A percentile compares a stretch with the other conserved stretches of the same genome.
These are phyloP conservation scores for Penicillium samsonianum DNA, from an alignment of 495 filamentous ascomycete genomes.

Conservation along the genomic window DNA sequence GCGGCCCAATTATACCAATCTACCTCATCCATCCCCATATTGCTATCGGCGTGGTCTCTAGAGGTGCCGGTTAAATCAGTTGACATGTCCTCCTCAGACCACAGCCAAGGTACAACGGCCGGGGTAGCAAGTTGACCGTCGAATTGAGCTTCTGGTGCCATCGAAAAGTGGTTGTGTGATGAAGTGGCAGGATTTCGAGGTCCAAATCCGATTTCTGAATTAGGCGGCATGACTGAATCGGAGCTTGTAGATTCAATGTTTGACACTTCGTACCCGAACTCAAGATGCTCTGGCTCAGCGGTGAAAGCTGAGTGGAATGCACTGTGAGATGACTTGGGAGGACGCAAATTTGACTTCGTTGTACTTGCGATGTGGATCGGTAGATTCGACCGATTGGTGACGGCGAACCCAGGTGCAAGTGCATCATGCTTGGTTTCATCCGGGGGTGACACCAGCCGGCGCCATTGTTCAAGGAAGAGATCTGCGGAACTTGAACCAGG, in stretches of 20 bases:
- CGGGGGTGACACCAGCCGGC: conserved; percentile 26
- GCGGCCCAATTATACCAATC: conserved; percentile 55
- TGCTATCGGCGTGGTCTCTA: conserved; percentile 30
- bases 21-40: conserved; percentile 42
- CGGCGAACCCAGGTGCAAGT: background rate
- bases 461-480: conserved; percentile 42
- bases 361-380: background rate
- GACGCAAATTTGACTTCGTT: background rate
- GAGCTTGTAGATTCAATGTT: background rate
- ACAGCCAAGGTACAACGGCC: conserved; percentile 34
- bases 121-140: conserved; percentile 11
- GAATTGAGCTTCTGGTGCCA: background rate
- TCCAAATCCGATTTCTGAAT: background rate
- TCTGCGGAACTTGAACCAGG: conserved; percentile 22
- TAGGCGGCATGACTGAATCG: background rate
- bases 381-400: background rate
- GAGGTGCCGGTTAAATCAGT: conserved; percentile 16
- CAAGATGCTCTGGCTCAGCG: background rate
- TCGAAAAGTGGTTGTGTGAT: background rate
- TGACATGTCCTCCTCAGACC: conserved; percentile 24
- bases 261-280: background rate
- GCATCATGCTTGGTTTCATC: background rate
- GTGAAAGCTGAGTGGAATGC: background rate
- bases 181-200: background rate
- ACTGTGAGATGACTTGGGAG: background rate